A percentile compares a stretch with the other conserved stretches of the same genome.
These are phyloP conservation scores for Leccinum ponderosum DNA, from an alignment of 1,284 basidiomycete genomes.

Conservation along the genomic window DNA sequence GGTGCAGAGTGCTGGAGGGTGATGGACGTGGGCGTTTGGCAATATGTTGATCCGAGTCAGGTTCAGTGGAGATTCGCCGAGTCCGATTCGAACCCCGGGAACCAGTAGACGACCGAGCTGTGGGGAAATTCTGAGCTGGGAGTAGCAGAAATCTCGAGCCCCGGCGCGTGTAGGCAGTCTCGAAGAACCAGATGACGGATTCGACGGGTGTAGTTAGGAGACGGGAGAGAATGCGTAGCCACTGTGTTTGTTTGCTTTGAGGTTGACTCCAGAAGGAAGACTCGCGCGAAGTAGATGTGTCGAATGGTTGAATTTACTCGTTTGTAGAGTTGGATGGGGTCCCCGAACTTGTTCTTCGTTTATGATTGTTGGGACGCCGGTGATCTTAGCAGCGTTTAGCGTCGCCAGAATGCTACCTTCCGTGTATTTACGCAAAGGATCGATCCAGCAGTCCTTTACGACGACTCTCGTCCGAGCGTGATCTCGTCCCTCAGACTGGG, in stretches of 20 bases:
- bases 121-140: neutral
- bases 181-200: too few species aligned
- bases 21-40: too few species aligned
- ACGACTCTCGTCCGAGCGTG: neutral
- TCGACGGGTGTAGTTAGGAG: neutral
- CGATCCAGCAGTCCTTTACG: neutral
- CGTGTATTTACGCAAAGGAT: neutral
- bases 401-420: neutral
- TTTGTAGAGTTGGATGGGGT: neutral
- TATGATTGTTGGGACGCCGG: neutral
- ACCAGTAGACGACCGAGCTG: neutral
- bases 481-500: neutral
- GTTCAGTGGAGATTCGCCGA: too few species aligned
- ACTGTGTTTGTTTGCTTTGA: neutral
- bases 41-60: too few species aligned
- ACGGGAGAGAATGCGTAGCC: neutral
- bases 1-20: too few species aligned
- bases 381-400: neutral
- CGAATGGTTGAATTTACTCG: neutral
- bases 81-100: too few species aligned
- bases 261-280: neutral
- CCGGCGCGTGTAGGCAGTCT: too few species aligned
- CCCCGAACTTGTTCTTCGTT: neutral
- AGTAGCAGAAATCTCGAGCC: neutral
- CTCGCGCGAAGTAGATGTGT: neutral